Base-by-base conservation (phyloP, 1,139 yeast species). In the Candida sojae region DNA sequence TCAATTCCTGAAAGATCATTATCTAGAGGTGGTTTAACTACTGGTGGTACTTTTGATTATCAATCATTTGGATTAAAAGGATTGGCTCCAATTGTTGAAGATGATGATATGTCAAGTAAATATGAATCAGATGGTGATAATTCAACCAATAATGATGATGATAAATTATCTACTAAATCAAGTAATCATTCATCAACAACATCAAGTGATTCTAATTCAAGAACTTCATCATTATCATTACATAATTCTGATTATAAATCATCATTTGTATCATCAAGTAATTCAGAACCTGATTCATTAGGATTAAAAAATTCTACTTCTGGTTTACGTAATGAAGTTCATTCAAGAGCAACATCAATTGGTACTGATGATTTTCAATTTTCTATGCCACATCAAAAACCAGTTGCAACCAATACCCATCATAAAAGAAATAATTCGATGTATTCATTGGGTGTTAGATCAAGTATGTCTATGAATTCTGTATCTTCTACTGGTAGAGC, bases 51-150 rank as follows among this genome's bases (percentile, higher is more conserved):
- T 13, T 64, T 67, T 50, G 73, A 70, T 49, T 55, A 57, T 43
- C 58, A 58, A 48, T 64, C 68, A 43, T 68, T 67, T 58, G 74
- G 73, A 4, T 58, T 69, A 44, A 63, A 64, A 49, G 74, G 72
- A 2, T 70, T 75, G 55, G 73, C 70, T 26, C 78, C 79, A 45
- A 72, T 73, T 56, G 69, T 63, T 13, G 79, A 73, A 54, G 56
- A 61, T 49, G 75, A 68, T 47, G 65, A 65, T 48, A 60, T 62
- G 32, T 63, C 73, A 23, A 70, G 75, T 13, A 68, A 66, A 47
- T 72, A 74, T 51, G 73, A 68, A 30, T 65, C 71, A 51, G 73
- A 67, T 45, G 64, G 59, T n/a, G 67, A 61, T 26, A 12, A 31
- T 34, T 23, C 37, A 2, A 30, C 17, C 5, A 33, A 10, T 26